Evolutionary conservation across 305 asterid species (phyloP).

Genomic region (Plantago lanceolata): DNA sequence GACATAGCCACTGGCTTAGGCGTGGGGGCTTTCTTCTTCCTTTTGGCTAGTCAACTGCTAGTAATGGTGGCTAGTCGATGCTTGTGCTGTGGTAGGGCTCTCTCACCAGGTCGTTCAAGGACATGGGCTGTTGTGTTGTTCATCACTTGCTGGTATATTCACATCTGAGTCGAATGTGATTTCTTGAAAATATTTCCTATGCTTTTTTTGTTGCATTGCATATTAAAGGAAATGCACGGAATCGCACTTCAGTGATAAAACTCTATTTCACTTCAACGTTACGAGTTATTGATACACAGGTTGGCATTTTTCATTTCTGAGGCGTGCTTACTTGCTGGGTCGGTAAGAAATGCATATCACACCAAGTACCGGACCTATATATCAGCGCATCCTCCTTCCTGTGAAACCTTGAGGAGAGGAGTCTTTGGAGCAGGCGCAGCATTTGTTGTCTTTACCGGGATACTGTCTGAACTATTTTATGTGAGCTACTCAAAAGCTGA

Average conservation of each 20-base stretch:
- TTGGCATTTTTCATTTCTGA: slow-evolving; percentile 61
- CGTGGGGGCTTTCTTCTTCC: slow-evolving; percentile 54
- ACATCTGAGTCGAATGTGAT: not conserved
- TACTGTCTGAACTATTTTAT: slow-evolving; percentile 60
- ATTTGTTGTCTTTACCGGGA: slow-evolving; percentile 62
- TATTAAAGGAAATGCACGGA: not conserved
- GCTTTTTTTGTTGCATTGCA: not conserved
- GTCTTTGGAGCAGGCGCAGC: slow-evolving; percentile 89
- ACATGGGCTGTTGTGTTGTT: slow-evolving; percentile 60
- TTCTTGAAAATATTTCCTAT: not conserved
- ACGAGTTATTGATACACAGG: slow-evolving; percentile 45
- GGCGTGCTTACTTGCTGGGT: slow-evolving; percentile 74
- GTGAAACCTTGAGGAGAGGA: slow-evolving; percentile 78
- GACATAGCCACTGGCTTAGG: slow-evolving; percentile 73
- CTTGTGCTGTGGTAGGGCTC: slow-evolving; percentile 74
- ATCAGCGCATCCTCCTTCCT: slow-evolving; percentile 48
- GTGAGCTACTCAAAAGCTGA: slow-evolving; percentile 57
- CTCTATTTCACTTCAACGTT: not conserved
- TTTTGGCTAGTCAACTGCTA: slow-evolving; percentile 62
- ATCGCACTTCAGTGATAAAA: not conserved
- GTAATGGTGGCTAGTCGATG: slow-evolving; percentile 59
- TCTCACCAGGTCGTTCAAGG: slow-evolving; percentile 67
- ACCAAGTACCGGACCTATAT: slow-evolving; percentile 57
- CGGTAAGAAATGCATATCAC: slow-evolving; percentile 70
- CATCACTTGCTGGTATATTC: slow-evolving; percentile 70